These are phyloP conservation scores for Lasiosphaeria ovina DNA, from an alignment of 495 filamentous ascomycete genomes.

Conservation along the genomic window DNA sequence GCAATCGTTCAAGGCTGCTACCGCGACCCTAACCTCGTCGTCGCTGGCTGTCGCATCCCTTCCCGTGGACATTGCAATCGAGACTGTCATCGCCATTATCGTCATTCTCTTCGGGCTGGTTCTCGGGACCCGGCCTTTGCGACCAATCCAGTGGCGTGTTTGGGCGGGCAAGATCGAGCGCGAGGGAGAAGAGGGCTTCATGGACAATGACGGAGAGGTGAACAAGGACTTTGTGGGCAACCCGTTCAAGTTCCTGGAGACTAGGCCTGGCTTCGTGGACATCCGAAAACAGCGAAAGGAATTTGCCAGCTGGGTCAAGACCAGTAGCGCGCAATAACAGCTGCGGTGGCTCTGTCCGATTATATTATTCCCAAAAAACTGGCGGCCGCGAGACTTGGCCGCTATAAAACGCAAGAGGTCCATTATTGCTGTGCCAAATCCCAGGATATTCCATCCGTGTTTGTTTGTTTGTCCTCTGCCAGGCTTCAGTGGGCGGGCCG, in stretches of 20 bases:
- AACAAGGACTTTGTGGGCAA: constrained; percentile 54
- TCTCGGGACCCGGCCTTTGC: constrained; percentile 62
- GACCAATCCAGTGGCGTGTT: constrained; percentile 76
- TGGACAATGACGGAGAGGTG: constrained; percentile 62
- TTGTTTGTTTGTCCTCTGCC: no score
- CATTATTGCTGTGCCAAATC: no score
- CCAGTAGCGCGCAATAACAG: constrained; percentile 9
- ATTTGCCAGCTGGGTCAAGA: constrained; percentile 70
- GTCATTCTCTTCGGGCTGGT: constrained; percentile 70
- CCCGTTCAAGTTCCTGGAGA: constrained; percentile 46
- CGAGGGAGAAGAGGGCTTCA: constrained; percentile 68
- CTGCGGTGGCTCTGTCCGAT: neutral
- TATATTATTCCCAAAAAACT: no score
- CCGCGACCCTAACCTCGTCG: constrained; percentile 46
- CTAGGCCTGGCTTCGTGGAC: constrained; percentile 48
- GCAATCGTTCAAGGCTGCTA: constrained; percentile 54
- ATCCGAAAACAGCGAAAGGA: constrained; percentile 69
- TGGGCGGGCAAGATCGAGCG: constrained; percentile 83
- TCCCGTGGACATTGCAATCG: constrained; percentile 74
- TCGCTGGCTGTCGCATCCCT: constrained; percentile 42
- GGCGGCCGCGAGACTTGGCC: no score
- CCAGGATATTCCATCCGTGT: no score
- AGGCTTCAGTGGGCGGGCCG: no score
- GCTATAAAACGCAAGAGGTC: no score
- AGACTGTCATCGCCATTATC: constrained; percentile 70